Percentiles rank a stretch among this genome's conserved stretches.
Evolutionary conservation across 192 early-diverging fungal genomes (phyloP).

Genomic region (Dissophora ornata): DNA sequence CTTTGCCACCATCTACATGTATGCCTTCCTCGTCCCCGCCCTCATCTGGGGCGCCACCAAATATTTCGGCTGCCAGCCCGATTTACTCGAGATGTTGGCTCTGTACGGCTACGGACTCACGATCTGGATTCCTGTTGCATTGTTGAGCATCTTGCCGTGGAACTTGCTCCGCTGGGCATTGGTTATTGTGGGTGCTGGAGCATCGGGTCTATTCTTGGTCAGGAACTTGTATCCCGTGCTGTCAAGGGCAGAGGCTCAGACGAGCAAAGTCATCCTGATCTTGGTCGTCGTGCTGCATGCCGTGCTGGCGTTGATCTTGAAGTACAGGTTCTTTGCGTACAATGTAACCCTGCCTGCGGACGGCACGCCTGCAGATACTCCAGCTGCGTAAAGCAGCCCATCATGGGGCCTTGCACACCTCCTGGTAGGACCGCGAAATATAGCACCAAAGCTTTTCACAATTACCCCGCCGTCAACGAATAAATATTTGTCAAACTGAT

Average conservation of each 20-base stretch:
- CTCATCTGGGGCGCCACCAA: constrained; percentile 83
- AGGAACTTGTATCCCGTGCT: constrained; percentile 72
- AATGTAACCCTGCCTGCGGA: neutral
- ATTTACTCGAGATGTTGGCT: constrained; percentile 84
- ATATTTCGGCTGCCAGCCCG: constrained; percentile 86
- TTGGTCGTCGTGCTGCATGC: constrained; percentile 72
- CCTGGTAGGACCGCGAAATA: too few species aligned
- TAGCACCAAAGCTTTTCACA: too few species aligned
- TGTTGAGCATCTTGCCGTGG: constrained; percentile 84
- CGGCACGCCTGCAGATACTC: neutral
- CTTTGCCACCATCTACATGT: constrained; percentile 84
- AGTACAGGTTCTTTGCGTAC: constrained; percentile 87
- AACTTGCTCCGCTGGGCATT: constrained; percentile 85
- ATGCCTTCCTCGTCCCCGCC: constrained; percentile 75
- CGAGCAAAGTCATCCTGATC: constrained; percentile 73
- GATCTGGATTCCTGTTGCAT: constrained; percentile 91
- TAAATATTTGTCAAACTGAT: too few species aligned
- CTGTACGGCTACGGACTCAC: constrained; percentile 93
- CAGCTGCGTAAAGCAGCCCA: neutral
- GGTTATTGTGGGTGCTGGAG: constrained; percentile 78
- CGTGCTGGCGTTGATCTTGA: constrained; percentile 80
- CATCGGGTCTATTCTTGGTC: constrained; percentile 74
- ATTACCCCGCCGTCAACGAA: too few species aligned
- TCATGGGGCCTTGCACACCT: too few species aligned
- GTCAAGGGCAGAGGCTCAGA: constrained; percentile 76